Evolutionary conservation across 805 yeast species (phyloP).

Genomic region (Hanseniaspora valbyensis): DNA sequence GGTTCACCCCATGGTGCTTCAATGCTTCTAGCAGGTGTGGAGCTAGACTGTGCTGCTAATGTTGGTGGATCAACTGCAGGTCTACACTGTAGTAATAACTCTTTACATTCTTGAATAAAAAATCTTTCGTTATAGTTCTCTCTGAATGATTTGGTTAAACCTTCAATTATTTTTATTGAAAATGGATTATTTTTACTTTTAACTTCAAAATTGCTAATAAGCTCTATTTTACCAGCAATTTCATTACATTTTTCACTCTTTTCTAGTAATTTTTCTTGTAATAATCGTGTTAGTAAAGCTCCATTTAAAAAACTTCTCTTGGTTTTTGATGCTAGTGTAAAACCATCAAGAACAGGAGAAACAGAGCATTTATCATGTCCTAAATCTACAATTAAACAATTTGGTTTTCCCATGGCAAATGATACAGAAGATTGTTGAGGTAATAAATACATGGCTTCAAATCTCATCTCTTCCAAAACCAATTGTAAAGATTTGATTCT

Average conservation of each 20-base stretch:
- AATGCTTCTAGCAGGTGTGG: slow-evolving; percentile 36
- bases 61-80: slow-evolving; percentile 23
- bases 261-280: slow-evolving; percentile 26
- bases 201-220: slow-evolving; percentile 28
- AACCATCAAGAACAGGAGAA: slow-evolving; percentile 75
- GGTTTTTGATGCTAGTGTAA: slow-evolving; percentile 58
- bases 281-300: slow-evolving; percentile 34
- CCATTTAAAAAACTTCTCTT: slow-evolving; percentile 70
- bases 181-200: slow-evolving; percentile 20
- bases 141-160: slow-evolving; percentile 35
- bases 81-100: slow-evolving; percentile 45
- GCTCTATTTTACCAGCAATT: slow-evolving; percentile 17
- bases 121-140: slow-evolving; percentile 43
- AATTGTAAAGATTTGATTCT: slow-evolving; percentile 61
- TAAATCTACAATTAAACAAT: slow-evolving; percentile 72
- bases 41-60: slow-evolving; percentile 23
- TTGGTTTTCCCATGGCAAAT: slow-evolving; percentile 80
- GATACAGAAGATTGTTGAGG: slow-evolving; percentile 80
- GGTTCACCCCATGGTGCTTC: slow-evolving; percentile 72
- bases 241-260: slow-evolving; percentile 18
- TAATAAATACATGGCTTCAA: slow-evolving; percentile 72
- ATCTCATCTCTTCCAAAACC: slow-evolving; percentile 54
- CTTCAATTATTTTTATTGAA: slow-evolving; percentile 21
- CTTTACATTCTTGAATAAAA: slow-evolving; percentile 64
- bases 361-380: slow-evolving; percentile 72